Percentiles rank a stretch among this genome's conserved stretches.
phyloP scores from a whole-genome alignment of 1,284 basidiomycete genomes.

The Rhodotorula sp. region DNA sequence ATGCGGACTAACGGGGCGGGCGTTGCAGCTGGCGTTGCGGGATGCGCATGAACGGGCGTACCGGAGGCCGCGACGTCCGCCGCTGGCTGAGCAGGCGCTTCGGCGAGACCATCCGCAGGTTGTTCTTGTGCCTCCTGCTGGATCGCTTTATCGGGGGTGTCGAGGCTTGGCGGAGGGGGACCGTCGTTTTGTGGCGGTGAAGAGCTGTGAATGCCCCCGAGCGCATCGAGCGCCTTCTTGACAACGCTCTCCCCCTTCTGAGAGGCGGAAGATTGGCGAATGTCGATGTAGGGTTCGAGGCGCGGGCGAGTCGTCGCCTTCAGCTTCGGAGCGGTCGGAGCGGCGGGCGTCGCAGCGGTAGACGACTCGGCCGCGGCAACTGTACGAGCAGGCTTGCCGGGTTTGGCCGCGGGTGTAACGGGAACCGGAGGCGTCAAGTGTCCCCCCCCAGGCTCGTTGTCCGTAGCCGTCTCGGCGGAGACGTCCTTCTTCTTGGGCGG shows the following conservation, averaged over 20 bases:
- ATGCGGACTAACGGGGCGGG: not conserved
- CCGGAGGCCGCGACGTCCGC: no score
- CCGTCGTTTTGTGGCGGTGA: not conserved
- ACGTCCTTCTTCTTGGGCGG: conserved; percentile 3
- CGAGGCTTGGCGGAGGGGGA: not conserved
- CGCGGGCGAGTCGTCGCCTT: not conserved
- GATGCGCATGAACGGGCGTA: not conserved
- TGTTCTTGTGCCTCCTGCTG: no score
- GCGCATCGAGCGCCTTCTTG: not conserved
- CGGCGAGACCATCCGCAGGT: no score
- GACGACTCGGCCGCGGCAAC: not conserved
- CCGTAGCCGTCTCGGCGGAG: not conserved
- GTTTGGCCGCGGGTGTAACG: not conserved
- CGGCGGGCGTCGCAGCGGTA: not conserved
- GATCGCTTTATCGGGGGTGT: not conserved
- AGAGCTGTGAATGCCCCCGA: not conserved
- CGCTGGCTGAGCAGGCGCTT: no score
- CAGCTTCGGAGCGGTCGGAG: not conserved
- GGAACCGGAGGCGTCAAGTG: not conserved
- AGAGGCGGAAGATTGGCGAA: not conserved
- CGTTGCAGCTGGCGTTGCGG: no score
- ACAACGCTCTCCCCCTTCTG: not conserved
- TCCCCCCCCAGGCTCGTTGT: not conserved
- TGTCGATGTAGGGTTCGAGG: conserved; percentile 6
- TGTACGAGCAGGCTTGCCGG: not conserved